Percentiles rank a stretch among this genome's conserved stretches.
Evolutionary conservation across 192 early-diverging fungal genomes (phyloP).

Genomic region (Hyaloraphidium curvatum): DNA sequence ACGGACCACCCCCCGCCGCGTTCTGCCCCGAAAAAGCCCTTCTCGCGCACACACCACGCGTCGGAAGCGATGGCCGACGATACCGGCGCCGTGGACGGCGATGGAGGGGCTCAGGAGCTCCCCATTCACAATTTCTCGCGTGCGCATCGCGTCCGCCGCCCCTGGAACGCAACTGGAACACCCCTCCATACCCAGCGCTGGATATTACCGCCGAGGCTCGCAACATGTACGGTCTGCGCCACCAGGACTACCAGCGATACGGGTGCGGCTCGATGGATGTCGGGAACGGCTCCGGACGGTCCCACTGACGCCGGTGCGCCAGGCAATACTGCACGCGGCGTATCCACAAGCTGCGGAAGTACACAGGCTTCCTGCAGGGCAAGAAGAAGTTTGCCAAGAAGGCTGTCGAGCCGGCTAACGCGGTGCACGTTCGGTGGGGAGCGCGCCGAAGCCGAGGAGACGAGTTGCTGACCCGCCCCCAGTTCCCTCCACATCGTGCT

Average conservation of each 20-base stretch:
- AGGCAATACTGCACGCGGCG: conserved; percentile 48
- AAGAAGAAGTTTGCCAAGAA: conserved; percentile 25
- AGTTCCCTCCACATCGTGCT: conserved; percentile 41
- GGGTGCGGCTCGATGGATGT: conserved; percentile 16
- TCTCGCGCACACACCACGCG: too few species aligned
- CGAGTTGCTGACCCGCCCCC: conserved; percentile 6
- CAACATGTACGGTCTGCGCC: conserved; percentile 55
- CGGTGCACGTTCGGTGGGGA: neutral
- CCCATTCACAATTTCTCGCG: too few species aligned
- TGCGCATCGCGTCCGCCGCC: too few species aligned
- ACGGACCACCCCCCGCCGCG: too few species aligned
- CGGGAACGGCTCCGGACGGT: neutral
- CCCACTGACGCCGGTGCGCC: neutral
- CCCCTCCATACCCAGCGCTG: neutral
- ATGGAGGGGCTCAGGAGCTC: too few species aligned
- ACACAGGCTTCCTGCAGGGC: too few species aligned
- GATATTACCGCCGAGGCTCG: conserved; percentile 32
- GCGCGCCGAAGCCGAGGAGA: neutral
- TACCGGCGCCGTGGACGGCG: too few species aligned
- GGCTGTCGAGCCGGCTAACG: conserved; percentile 16
- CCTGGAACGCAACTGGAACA: too few species aligned
- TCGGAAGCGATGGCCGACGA: too few species aligned
- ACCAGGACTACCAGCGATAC: conserved; percentile 63
- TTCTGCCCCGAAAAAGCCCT: too few species aligned
- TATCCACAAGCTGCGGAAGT: conserved; percentile 33